Conservation (phyloP, 306 rosid species). For the Betula pendula region DNA sequence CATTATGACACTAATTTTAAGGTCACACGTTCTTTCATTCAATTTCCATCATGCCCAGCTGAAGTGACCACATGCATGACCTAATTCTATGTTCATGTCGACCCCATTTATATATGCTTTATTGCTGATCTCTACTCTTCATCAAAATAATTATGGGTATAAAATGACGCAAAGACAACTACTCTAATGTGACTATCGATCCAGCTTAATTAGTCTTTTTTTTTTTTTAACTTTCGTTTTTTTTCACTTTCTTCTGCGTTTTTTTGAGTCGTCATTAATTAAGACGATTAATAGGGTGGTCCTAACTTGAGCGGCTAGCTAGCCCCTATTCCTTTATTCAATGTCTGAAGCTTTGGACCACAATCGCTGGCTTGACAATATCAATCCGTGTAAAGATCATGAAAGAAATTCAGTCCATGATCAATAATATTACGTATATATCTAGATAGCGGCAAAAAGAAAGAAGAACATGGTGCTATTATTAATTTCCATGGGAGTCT, state of each 20-base stretch:
- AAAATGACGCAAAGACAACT: no score
- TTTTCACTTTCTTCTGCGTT: not conserved
- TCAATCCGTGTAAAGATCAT: conserved; percentile 5
- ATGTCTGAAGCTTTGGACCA: conserved; percentile 45
- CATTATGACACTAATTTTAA: not conserved
- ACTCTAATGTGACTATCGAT: no score
- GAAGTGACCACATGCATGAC: conserved; percentile 9
- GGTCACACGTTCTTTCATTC: conserved; percentile 13
- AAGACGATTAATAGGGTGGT: conserved; percentile 35
- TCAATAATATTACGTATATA: not conserved
- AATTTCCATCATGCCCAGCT: not conserved
- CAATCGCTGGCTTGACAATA: conserved; percentile 29
- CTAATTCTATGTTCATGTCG: conserved; percentile 1
- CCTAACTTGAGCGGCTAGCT: conserved; percentile 32
- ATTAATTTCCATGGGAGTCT: not conserved
- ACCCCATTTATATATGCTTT: not conserved
- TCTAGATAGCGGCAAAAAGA: not conserved
- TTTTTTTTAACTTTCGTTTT: not conserved
- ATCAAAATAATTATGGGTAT: not conserved
- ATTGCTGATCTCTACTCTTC: not conserved
- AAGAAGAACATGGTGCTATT: not conserved
- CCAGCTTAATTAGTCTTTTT: no score
- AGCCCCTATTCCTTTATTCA: conserved; percentile 23
- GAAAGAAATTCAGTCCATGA: not conserved
- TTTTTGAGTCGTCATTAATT: conserved; percentile 4